Percentiles rank a stretch among this genome's conserved stretches.
Evolutionary conservation across 2,329 filamentous ascomycete genomes (phyloP).

Genomic region (Penicillium aurantiogriseum): DNA sequence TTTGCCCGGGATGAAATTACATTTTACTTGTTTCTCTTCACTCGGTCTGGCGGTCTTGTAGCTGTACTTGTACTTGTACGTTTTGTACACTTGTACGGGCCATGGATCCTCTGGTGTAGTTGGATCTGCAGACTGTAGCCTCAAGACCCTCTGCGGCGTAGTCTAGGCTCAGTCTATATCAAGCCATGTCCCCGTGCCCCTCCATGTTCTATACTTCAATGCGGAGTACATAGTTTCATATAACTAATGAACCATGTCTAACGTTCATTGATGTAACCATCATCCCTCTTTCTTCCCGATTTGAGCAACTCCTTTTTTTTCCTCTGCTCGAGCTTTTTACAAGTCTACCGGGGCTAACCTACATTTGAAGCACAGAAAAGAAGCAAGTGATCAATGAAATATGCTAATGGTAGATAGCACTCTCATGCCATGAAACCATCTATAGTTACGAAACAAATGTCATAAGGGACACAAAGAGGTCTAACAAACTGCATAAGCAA

Average conservation of each 20-base stretch:
- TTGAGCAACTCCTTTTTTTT: too few relatives aligned
- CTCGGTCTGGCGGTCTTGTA: constrained; percentile 6
- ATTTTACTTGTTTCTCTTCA: constrained; percentile 28
- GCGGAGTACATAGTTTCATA: background rate
- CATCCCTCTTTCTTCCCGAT: too few relatives aligned
- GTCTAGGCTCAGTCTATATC: constrained; percentile 1
- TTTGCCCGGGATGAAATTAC: constrained; percentile 28
- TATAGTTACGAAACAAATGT: too few relatives aligned
- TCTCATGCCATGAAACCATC: too few relatives aligned
- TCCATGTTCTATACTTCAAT: background rate
- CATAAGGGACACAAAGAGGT: too few relatives aligned
- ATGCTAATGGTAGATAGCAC: too few relatives aligned
- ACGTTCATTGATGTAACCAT: background rate
- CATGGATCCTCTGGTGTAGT: background rate
- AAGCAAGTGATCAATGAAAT: too few relatives aligned
- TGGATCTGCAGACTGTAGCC: background rate
- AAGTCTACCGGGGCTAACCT: too few relatives aligned
- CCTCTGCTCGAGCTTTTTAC: too few relatives aligned
- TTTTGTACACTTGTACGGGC: background rate
- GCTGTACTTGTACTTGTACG: background rate
- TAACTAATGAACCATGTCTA: background rate
- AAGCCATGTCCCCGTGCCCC: background rate
- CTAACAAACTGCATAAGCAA: too few relatives aligned
- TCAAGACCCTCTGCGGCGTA: background rate
- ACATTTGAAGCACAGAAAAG: too few relatives aligned